Evolutionary conservation across 495 filamentous ascomycete genomes (phyloP).

Genomic region (Glarea lozoyensis): DNA sequence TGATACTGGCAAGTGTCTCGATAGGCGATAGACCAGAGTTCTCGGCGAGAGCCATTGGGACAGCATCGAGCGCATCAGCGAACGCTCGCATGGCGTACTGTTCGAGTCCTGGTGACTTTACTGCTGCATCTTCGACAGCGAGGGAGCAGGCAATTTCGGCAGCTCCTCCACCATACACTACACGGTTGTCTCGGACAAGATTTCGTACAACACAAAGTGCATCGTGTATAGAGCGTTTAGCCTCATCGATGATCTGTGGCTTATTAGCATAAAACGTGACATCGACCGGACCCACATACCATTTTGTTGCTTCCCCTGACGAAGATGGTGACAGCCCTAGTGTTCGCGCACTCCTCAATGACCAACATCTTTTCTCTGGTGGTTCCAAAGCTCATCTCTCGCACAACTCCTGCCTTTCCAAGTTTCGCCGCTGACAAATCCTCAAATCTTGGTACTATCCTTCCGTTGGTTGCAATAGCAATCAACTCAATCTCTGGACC

Average conservation of each 20-base stretch:
- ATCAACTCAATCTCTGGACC: slow-evolving; percentile 98
- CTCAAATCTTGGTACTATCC: slow-evolving; percentile 96
- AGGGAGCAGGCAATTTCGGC: slow-evolving; percentile 97
- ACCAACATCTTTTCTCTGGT: slow-evolving; percentile 99
- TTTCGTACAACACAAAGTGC: slow-evolving; percentile 97
- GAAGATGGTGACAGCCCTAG: slow-evolving; percentile 90
- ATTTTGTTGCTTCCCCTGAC: slow-evolving; percentile 99
- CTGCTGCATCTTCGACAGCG: slow-evolving; percentile 89
- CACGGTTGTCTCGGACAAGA: slow-evolving; percentile 88
- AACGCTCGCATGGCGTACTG: slow-evolving; percentile 99
- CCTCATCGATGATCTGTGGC: slow-evolving; percentile 90
- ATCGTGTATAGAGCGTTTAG: slow-evolving; percentile 94
- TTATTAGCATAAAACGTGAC: slow-evolving; percentile 22
- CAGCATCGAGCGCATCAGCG: slow-evolving; percentile 84
- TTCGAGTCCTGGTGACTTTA: slow-evolving; percentile 90
- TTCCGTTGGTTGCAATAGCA: slow-evolving; percentile 94
- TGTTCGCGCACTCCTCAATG: slow-evolving; percentile 98
- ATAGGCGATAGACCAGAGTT: slow-evolving; percentile 96
- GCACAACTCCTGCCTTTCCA: slow-evolving; percentile 78
- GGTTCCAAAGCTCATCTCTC: slow-evolving; percentile 94
- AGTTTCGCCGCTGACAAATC: slow-evolving; percentile 86
- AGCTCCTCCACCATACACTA: slow-evolving; percentile 97
- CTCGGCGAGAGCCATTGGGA: slow-evolving; percentile 95
- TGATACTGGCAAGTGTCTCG: slow-evolving; percentile 87
- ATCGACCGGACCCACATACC: slow-evolving; percentile 40